Evolutionary conservation across 768 basidiomycete genomes (phyloP), one percentile per base, ranked within the genome.

Genomic region (Chiua virens): DNA sequence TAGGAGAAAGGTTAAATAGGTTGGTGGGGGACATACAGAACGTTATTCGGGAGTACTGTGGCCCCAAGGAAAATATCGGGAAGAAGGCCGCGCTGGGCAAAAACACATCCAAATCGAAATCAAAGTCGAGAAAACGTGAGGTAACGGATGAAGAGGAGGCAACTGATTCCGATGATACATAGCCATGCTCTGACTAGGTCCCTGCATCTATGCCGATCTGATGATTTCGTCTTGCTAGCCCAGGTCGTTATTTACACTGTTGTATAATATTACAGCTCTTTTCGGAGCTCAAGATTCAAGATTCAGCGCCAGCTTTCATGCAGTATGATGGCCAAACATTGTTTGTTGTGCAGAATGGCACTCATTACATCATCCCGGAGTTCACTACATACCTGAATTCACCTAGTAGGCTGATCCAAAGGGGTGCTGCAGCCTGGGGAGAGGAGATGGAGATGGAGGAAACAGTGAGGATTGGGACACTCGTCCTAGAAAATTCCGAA

Each of bases 371-470:
- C n/a, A n/a, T n/a, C n/a, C n/a, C n/a, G n/a, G n/a, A n/a, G n/a
- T n/a, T n/a, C n/a, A n/a, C n/a, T n/a, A n/a, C 30, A 30, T 14
- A 17, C 34, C 17, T 17, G 17, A 34, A 48, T 13, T 35, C 8
- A 57, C 62, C 57, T 51, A 35, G 38, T 25, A 41, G 27, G 4
- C 17, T 32, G 52, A 13, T 9, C 32, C 15, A 30, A 8, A 4
- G 4, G 60, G 60, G 52, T 4, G 52, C 56, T 22, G 50, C 56
- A 14, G 60, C 53, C 7, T 62, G 60, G 60, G 60, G 60, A 23
- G 56, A 58, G 38, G 56, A 58, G 28, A 45, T 45, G 20, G 59
- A 55, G 0, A 47, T 61, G 3, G 50, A 61, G 8, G 60, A 61
- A 27, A 59, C 21, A 1, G 9, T 52, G 17, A 55, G 60, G 18